Base-by-base conservation (phyloP, 805 yeast genomes). In the Middelhovenomyces tepae region DNA sequence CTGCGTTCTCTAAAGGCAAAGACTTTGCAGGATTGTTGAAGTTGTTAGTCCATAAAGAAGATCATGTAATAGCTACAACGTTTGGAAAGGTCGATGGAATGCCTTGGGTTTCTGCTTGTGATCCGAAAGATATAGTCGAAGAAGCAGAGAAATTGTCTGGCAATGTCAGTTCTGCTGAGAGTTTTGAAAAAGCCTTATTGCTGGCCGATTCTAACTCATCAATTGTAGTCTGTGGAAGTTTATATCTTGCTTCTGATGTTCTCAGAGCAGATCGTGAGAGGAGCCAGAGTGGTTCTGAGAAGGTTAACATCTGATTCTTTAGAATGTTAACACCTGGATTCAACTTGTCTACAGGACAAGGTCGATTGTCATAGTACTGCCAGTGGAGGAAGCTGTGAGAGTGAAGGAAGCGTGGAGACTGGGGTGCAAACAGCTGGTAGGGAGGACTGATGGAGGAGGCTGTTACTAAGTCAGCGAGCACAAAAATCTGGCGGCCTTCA, bases 21-120 rank as follows among this genome's bases (percentile, higher is more conserved):
- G 67, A 73, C 11, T 49, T 78, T 5, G 54, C 56, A 2, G 62
- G 65, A 0, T 54, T 86, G 14, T 54, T 85, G 25, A 49, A 60
- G 22, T 66, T 71, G 13, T 54, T 83, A 24, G 50, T 81, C 3
- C 51, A 53, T 5, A 46, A 60, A 1, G 49, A 55, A 1, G 95
- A 86, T 46, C 53, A 59, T 2, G 69, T 87, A 0, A 57, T 78
- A 1, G 67, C 78, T 1, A 75, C 89, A 0, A 50, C 61, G 20
- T 91, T 87, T 51, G 69, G 75, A 2, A 46, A 59, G 1, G 89
- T 93, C 1, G 87, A 78, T 9, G 79, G 84, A 0, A 91, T 91
- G 98, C 95, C 97, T 0, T 91, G 97, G 97, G 75, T 91, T 4
- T 48, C 63, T 26, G 59, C 87, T 1, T 64, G 62, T 41, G 46